Percentiles rank a stretch among this genome's conserved stretches.
Evolutionary conservation across 2,329 filamentous ascomycete species (phyloP).

Genomic region (Colletotrichum tanaceti): DNA sequence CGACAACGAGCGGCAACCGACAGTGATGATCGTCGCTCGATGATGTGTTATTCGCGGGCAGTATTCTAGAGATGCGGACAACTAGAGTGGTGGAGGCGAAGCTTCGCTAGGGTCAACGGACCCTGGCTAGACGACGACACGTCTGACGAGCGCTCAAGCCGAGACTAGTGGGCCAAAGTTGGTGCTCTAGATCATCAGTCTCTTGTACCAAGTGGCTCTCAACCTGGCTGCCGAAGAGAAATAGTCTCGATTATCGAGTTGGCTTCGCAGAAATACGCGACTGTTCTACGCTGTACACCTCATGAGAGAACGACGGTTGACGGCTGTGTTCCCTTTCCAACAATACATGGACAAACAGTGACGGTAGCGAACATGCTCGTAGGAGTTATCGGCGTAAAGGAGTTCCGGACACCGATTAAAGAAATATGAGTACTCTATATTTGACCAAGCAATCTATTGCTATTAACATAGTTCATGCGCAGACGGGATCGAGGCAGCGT

Average conservation of each 20-base stretch:
- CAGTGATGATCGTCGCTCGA: conserved; percentile 7
- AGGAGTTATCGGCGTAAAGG: background rate
- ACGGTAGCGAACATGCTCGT: background rate
- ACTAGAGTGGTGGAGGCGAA: background rate
- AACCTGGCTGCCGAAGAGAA: background rate
- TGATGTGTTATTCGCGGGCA: background rate
- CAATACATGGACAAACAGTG: background rate
- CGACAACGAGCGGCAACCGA: conserved; percentile 5
- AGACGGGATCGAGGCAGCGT: background rate
- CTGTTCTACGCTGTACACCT: background rate
- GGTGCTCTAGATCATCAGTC: background rate
- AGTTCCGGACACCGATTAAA: background rate
- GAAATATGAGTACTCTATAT: background rate
- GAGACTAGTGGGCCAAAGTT: background rate
- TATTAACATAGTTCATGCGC: background rate
- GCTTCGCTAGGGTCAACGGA: background rate
- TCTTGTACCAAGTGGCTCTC: conserved; percentile 2
- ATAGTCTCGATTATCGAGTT: background rate
- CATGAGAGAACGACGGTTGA: background rate
- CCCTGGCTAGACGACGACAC: background rate
- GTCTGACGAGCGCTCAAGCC: background rate
- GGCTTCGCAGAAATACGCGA: background rate
- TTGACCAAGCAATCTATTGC: conserved; percentile 6
- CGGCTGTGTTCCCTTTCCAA: background rate
- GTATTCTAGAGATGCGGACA: background rate